A percentile compares a stretch with the other conserved stretches of the same genome.
Evolutionary conservation across 106 monocot species (phyloP).

Genomic region (Agapanthus africanus): DNA sequence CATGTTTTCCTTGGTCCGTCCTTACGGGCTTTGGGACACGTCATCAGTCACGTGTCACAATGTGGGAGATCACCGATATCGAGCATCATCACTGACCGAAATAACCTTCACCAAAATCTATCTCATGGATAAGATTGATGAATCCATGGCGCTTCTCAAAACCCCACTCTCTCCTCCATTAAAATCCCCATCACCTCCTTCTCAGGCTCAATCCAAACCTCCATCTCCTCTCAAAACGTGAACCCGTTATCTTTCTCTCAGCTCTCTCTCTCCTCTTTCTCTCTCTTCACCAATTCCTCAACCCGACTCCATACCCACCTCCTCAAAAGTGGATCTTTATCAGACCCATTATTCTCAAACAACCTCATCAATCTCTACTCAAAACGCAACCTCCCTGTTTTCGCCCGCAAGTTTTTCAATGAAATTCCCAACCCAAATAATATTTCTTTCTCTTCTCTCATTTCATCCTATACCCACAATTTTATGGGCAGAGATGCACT

Average conservation of each 20-base stretch:
- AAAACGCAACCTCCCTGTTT: conserved; percentile 6
- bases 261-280: conserved; percentile 2
- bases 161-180: background rate
- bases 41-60: too few species aligned
- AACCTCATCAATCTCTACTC: conserved; percentile 60
- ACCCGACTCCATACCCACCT: conserved; percentile 42
- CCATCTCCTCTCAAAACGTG: too few species aligned
- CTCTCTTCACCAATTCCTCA: too few species aligned
- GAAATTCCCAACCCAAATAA: conserved; percentile 59
- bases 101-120: too few species aligned
- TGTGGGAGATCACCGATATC: too few species aligned
- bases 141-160: background rate
- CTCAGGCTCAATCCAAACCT: too few species aligned
- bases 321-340: conserved; percentile 34
- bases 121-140: background rate
- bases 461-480: conserved; percentile 48
- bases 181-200: background rate
- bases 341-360: conserved; percentile 20
- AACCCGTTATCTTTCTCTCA: too few species aligned
- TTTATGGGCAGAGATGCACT: conserved; percentile 37
- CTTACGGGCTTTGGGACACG: too few species aligned
- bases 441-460: conserved; percentile 53
- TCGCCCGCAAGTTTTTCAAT: conserved; percentile 61
- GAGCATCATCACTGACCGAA: too few species aligned
- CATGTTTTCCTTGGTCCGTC: too few species aligned